Percentiles rank a stretch among this genome's conserved stretches.
Evolutionary conservation across 352 stramenopile species (phyloP).

Genomic region (Peronospora farinosa): DNA sequence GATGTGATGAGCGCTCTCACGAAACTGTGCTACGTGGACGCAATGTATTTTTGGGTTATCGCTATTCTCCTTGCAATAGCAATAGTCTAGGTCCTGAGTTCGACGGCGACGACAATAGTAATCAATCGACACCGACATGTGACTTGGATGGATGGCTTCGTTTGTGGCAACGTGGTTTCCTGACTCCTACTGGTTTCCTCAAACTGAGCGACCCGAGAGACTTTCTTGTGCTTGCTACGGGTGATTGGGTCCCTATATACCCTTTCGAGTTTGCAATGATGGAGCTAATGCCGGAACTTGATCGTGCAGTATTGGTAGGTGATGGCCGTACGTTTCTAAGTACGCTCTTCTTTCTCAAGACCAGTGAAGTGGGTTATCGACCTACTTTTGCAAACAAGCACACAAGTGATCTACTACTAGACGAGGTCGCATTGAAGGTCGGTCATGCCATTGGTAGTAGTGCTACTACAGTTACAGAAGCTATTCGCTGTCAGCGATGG

Average conservation of each 20-base stretch:
- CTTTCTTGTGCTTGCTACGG: conserved; percentile 68
- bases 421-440: conserved; percentile 46
- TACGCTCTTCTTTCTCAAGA: conserved; percentile 77
- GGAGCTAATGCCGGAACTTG: conserved; percentile 47
- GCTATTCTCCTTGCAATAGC: conserved; percentile 12
- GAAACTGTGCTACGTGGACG: conserved; percentile 58
- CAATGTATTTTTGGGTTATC: conserved; percentile 72
- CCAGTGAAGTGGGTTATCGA: conserved; percentile 15
- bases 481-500: conserved; percentile 64
- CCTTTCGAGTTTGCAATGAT: conserved; percentile 55
- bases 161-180: conserved; percentile 48
- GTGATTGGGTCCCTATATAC: conserved; percentile 62
- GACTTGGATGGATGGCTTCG: conserved; percentile 47
- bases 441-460: conserved; percentile 29
- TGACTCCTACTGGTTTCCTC: conserved; percentile 68
- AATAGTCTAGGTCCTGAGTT: conserved; percentile 4
- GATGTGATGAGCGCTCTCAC: conserved; percentile 55
- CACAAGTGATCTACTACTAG: conserved; percentile 18
- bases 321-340: conserved; percentile 65
- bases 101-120: conserved; percentile 9
- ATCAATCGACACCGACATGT: conserved; percentile 14
- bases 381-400: conserved; percentile 17
- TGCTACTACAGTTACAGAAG: conserved; percentile 50
- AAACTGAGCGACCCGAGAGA: conserved; percentile 60
- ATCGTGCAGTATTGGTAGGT: conserved; percentile 60